Evolutionary conservation across 176 grass and related monocot species (phyloP), one percentile per base, ranked within the genome.

Genomic region (Zoysia japonica): DNA sequence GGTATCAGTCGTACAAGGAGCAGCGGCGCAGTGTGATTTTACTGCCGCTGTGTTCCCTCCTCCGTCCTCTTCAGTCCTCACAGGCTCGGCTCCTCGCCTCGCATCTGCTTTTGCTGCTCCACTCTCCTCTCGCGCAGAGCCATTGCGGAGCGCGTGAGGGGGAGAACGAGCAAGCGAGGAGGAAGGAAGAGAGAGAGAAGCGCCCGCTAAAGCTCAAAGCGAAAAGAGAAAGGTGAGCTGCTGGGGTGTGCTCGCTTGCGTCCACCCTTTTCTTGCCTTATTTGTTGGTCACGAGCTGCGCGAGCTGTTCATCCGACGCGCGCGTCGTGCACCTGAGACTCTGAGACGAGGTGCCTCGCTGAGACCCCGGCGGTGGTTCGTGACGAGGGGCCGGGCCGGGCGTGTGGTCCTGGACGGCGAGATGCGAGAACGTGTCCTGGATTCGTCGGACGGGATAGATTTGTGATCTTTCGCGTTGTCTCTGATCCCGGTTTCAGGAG

Each of bases 11-110:
- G 83, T 75, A 75, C 41, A 65, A 82, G 69, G n/a, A n/a, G 70
- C 16, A 20, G 68, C 14, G 72, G 71, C n/a, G 61, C 65, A 54
- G 54, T 87, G 83, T 61, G 76, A 68, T 89, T 91, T 91, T 80
- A 88, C 88, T 80, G 68, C 80, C 74, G 76, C 87, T 51, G 47
- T 82, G 86, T 83, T 70, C 50, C 67, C 61, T 17, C 11, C 15
- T 48, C 53, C 36, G 68, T 11, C 13, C 53, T 16, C 40, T 45
- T 40, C 61, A 2, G 12, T 43, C 45, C 5, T 71, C 67, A 42
- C 64, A 67, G 35, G 5, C 62, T 62, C 75, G 45, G 57, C 44
- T 45, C 6, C 73, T 45, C 37, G 56, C 48, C 28, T 52, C 7
- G 43, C 20, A 5, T 78, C 76, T 78, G 11, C 63, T n/a, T 48